Evolutionary conservation across 1,284 basidiomycete species (phyloP).

Genomic region (Mycocalia duriaeana): DNA sequence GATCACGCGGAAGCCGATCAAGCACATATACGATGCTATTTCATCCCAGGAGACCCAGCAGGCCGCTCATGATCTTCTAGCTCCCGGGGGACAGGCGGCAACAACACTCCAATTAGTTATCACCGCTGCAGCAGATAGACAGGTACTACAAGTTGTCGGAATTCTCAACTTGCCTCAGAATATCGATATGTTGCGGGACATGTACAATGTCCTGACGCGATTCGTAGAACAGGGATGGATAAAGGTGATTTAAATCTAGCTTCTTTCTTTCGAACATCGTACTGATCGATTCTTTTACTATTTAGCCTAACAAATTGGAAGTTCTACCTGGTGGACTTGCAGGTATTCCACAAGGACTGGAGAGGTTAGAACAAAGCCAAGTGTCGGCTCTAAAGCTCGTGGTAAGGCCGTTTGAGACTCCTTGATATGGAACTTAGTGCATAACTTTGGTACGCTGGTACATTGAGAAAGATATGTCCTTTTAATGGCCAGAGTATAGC

Average conservation of each 20-base stretch:
- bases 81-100: constrained; percentile 14
- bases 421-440: too few relatives aligned
- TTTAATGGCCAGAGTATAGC: too few relatives aligned
- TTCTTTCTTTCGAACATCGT: not conserved
- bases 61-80: constrained; percentile 15
- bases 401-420: constrained; percentile 39
- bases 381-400: constrained; percentile 48
- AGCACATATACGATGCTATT: constrained; percentile 37
- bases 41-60: constrained; percentile 19
- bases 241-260: not conserved
- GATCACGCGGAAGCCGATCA: constrained; percentile 25
- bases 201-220: constrained; percentile 8
- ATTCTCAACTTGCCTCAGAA: constrained; percentile 15
- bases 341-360: constrained; percentile 39
- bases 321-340: constrained; percentile 39
- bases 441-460: too few relatives aligned
- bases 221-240: not conserved
- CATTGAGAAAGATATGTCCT: too few relatives aligned
- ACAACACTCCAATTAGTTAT: constrained; percentile 9
- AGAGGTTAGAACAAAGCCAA: constrained; percentile 30
- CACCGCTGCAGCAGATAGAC: constrained; percentile 12
- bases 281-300: not conserved
- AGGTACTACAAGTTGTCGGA: constrained; percentile 9
- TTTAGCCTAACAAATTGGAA: constrained; percentile 35
- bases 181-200: constrained; percentile 16